phyloP scores from a whole-genome alignment of 2,329 filamentous ascomycete species.

The Fusarium bactridioides region DNA sequence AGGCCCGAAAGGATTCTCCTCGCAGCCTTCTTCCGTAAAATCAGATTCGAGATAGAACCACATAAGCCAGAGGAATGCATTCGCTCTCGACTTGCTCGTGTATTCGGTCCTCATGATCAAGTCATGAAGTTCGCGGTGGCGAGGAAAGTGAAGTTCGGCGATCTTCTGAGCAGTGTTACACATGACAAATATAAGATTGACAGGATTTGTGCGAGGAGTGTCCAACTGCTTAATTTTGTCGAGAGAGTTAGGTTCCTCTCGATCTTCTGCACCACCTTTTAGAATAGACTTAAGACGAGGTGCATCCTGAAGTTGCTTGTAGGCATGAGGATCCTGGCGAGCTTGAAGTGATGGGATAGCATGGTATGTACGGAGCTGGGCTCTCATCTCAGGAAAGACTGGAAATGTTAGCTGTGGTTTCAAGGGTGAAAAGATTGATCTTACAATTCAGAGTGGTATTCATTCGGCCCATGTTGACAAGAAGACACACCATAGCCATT shows the following conservation, averaged over 20 bases:
- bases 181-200: slow-evolving; percentile 96
- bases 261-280: slow-evolving; percentile 94
- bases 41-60: slow-evolving; percentile 99
- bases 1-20: slow-evolving; percentile 88
- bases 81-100: slow-evolving; percentile 82
- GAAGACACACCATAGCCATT: slow-evolving; percentile 98
- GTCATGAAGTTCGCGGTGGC: slow-evolving; percentile 90
- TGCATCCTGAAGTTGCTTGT: slow-evolving; percentile 97
- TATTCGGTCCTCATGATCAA: slow-evolving; percentile 90
- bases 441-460: slow-evolving; percentile 97
- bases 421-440: slow-evolving; percentile 42
- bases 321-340: slow-evolving; percentile 91
- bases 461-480: slow-evolving; percentile 98
- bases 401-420: slow-evolving; percentile 25
- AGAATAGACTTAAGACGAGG: slow-evolving; percentile 95
- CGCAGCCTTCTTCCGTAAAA: slow-evolving; percentile 85
- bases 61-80: slow-evolving; percentile 95
- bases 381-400: slow-evolving; percentile 99
- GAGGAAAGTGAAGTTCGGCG: slow-evolving; percentile 89
- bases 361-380: slow-evolving; percentile 95
- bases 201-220: slow-evolving; percentile 86
- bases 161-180: slow-evolving; percentile 89
- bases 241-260: slow-evolving; percentile 81
- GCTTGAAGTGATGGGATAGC: slow-evolving; percentile 96
- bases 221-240: slow-evolving; percentile 76